phyloP scores from a whole-genome alignment of 2,329 filamentous ascomycete genomes.

The Phialophora verrucosa region DNA sequence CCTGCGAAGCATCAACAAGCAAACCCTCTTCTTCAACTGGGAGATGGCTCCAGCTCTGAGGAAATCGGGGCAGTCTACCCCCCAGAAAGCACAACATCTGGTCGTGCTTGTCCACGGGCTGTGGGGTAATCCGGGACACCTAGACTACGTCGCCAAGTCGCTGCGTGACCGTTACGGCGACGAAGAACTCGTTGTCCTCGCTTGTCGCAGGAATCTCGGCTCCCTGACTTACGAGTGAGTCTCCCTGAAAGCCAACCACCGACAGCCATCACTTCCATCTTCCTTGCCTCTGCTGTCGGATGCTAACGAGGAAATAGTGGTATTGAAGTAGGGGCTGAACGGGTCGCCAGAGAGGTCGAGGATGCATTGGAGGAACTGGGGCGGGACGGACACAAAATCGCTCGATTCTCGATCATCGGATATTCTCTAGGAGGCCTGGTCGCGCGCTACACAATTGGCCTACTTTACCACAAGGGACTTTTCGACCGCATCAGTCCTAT shows the following conservation, averaged over 20 bases:
- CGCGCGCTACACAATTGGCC: slow-evolving; percentile 81
- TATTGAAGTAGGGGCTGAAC: slow-evolving; percentile 71
- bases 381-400: slow-evolving; percentile 71
- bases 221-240: slow-evolving; percentile 53
- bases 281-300: background rate
- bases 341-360: slow-evolving; percentile 68
- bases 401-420: slow-evolving; percentile 82
- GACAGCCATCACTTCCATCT: background rate
- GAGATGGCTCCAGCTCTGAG: slow-evolving; percentile 33
- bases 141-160: slow-evolving; percentile 60
- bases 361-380: slow-evolving; percentile 61
- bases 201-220: slow-evolving; percentile 61
- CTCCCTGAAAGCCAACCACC: background rate
- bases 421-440: slow-evolving; percentile 91
- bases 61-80: slow-evolving; percentile 32
- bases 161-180: slow-evolving; percentile 58
- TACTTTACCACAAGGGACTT: slow-evolving; percentile 79
- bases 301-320: slow-evolving; percentile 45
- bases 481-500: slow-evolving; percentile 81
- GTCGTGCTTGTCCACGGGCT: slow-evolving; percentile 68
- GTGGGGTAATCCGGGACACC: slow-evolving; percentile 63
- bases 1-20: slow-evolving; percentile 40
- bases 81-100: slow-evolving; percentile 56
- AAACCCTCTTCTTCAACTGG: slow-evolving; percentile 37
- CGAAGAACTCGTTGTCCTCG: slow-evolving; percentile 61